Base-by-base conservation (phyloP, 495 filamentous ascomycete species). In the Podospora anserina region DNA sequence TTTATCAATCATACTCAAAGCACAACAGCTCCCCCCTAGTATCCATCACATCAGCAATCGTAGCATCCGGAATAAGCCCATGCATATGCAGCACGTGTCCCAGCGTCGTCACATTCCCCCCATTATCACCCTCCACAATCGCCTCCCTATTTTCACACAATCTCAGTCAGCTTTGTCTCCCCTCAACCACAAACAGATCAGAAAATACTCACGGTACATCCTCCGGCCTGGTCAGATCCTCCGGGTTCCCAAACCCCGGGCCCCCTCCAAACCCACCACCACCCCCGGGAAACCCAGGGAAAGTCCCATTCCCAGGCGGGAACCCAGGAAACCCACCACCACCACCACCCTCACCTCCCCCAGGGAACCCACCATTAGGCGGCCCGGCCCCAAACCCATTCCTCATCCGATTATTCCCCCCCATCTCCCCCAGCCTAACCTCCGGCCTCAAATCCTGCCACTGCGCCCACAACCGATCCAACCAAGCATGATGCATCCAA, bases 381-480 rank as follows among this genome's bases (percentile, higher is more conserved):
- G 60, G 27, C 28, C 62, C 62, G 18, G 61, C 58, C 7, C 64
- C 60, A 6, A 28, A 49, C 16, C 61, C 30, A 19, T 20, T 18
- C 16, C 28, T 39, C 13, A 49, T 3, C 13, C 68, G 6, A 67
- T 67, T 79, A 39, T 67, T 69, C 3, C 78, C 78, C 15, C 75
- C 72, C 27, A 80, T 77, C 2, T 75, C 74, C 1, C 60, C 71
- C 75, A 80, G 68, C 65, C 80, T 72, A 5, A 69, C 68, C 20
- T 66, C 68, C 63, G 65, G 77, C n/a, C 64, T 66, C 66, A 63
- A 75, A 66, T 81, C 77, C 3, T 77, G 71, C 90, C 90, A 93
- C 57, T 90, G 87, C 80, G 87, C 89, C 80, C 85, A 92, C 19
- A 88, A 69, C 53, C 86, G 85, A 76, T 93, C 91, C 66, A 93